A percentile compares a stretch with the other conserved stretches of the same genome.
Conservation (phyloP, 805 yeast species). For the Wickerhamomyces canadensis region DNA sequence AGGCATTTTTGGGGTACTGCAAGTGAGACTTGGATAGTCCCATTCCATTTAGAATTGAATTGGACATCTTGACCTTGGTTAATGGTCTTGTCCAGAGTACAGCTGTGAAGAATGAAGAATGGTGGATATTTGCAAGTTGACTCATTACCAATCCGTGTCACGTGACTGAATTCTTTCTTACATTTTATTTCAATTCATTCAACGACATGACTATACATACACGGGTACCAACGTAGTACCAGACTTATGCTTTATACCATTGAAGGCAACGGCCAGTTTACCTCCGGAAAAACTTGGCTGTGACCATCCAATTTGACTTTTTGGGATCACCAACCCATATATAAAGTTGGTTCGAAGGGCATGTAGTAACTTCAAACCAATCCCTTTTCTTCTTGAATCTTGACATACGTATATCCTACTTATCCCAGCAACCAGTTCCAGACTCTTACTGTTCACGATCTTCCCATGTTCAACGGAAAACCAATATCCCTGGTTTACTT, state of each 20-base stretch:
- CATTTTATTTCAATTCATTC: too few relatives aligned
- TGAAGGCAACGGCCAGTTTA: conserved; percentile 48
- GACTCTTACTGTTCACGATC: conserved; percentile 40
- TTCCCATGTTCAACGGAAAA: conserved; percentile 47
- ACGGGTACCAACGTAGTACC: conserved; percentile 48
- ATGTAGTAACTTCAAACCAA: conserved; percentile 42
- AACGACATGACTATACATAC: conserved; percentile 24
- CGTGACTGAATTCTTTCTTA: too few relatives aligned
- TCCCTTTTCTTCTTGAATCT: conserved; percentile 41
- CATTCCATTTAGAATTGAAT: neutral
- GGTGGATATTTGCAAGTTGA: too few relatives aligned
- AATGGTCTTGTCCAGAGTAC: too few relatives aligned
- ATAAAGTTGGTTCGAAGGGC: conserved; percentile 39
- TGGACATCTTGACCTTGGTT: too few relatives aligned
- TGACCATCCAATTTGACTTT: conserved; percentile 54
- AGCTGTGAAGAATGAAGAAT: too few relatives aligned
- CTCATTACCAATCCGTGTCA: too few relatives aligned
- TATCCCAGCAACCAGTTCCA: conserved; percentile 39
- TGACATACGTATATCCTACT: conserved; percentile 44
- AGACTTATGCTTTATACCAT: conserved; percentile 48
- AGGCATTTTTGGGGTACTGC: neutral
- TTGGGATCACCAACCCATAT: conserved; percentile 42
- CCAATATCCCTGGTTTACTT: conserved; percentile 47
- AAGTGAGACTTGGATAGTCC: neutral
- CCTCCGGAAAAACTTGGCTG: conserved; percentile 69